A percentile compares a stretch with the other conserved stretches of the same genome.
phyloP scores from a whole-genome alignment of 345 rosid species.

The Combretum micranthum region DNA sequence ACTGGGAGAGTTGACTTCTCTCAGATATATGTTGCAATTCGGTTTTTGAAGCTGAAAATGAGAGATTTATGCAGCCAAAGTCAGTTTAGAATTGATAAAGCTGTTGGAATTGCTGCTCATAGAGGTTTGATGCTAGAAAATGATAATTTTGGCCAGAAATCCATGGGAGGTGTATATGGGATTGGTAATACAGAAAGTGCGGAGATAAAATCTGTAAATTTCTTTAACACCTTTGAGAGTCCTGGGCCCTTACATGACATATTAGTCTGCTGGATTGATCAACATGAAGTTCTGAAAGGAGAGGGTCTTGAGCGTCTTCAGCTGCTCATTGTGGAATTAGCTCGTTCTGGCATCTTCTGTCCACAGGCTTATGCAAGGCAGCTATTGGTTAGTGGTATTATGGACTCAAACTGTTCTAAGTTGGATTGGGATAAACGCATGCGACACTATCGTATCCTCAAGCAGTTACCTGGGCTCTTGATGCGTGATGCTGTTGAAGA shows the following conservation, averaged over 20 bases:
- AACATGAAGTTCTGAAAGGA: conserved; percentile 71
- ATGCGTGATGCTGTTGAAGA: conserved; percentile 56
- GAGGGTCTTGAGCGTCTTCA: conserved; percentile 72
- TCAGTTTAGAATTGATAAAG: conserved; percentile 29
- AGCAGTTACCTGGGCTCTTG: conserved; percentile 72
- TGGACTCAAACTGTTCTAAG: conserved; percentile 43
- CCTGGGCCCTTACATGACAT: conserved; percentile 93
- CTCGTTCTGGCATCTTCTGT: conserved; percentile 71
- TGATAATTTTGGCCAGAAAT: conserved; percentile 22
- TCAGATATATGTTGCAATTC: conserved; percentile 71
- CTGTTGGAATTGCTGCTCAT: conserved; percentile 26
- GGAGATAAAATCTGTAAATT: conserved; percentile 15
- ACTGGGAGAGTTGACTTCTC: conserved; percentile 79
- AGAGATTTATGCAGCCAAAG: conserved; percentile 40
- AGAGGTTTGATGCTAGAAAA: conserved; percentile 20
- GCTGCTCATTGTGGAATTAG: conserved; percentile 67
- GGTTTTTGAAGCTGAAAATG: conserved; percentile 66
- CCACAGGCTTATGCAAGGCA: conserved; percentile 94
- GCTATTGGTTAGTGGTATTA: conserved; percentile 80
- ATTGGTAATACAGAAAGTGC: conserved; percentile 17
- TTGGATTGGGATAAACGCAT: conserved; percentile 48
- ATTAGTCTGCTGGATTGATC: conserved; percentile 97
- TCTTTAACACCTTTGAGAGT: conserved; percentile 63
- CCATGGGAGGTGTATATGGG: conserved; percentile 23
- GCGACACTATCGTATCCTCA: conserved; percentile 74